Conservation (phyloP, 2,329 filamentous ascomycete genomes). For the Claviceps cyperi region DNA sequence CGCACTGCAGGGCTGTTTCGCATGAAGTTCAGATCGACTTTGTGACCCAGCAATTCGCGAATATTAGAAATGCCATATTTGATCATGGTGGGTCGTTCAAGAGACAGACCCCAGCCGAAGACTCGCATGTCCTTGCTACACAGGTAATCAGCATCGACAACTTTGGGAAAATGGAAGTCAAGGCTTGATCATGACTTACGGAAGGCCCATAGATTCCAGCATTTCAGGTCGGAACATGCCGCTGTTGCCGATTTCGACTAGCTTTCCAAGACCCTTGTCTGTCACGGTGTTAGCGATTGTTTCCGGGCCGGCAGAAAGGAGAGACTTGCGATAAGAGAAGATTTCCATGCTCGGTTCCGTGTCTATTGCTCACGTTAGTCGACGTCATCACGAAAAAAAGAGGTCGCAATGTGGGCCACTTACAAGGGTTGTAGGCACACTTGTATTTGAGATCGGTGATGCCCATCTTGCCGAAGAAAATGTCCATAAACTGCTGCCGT, state of each 20-base stretch:
- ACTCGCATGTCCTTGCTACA: conserved; percentile 63
- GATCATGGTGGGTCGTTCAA: conserved; percentile 97
- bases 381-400: conserved; percentile 37
- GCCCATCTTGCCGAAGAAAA: conserved; percentile 95
- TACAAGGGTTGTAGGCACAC: conserved; percentile 43
- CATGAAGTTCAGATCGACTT: conserved; percentile 88
- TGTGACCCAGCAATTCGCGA: conserved; percentile 81
- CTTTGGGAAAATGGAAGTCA: background rate
- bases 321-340: conserved; percentile 56
- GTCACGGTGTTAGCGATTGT: background rate
- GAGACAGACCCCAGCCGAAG: conserved; percentile 81
- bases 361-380: conserved; percentile 46
- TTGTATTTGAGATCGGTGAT: conserved; percentile 80
- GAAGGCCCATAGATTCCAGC: conserved; percentile 87
- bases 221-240: conserved; percentile 99
- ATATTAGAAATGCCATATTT: conserved; percentile 86
- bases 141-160: background rate
- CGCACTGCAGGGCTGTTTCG: conserved; percentile 82
- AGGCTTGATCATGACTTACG: conserved; percentile 18
- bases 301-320: background rate
- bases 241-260: conserved; percentile 95
- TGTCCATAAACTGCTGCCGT: conserved; percentile 57
- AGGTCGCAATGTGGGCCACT: background rate
- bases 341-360: conserved; percentile 98
- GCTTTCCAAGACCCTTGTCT: conserved; percentile 69